Evolutionary conservation across 768 basidiomycete species (phyloP).

Genomic region (Amanita brunnescens): DNA sequence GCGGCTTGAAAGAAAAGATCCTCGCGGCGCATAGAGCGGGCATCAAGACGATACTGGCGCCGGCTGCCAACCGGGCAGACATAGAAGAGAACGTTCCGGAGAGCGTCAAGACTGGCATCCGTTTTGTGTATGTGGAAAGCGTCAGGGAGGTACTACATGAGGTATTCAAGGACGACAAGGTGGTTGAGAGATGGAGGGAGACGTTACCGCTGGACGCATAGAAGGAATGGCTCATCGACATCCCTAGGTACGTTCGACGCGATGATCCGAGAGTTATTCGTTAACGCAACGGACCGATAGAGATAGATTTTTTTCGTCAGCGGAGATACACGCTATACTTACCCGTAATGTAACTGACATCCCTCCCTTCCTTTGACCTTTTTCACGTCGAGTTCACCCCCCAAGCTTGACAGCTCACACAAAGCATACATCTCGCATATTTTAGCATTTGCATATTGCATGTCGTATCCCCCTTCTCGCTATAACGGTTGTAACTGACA

Average conservation of each 20-base stretch:
- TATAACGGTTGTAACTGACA: neutral
- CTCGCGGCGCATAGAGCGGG: slow-evolving; percentile 95
- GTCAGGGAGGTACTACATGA: slow-evolving; percentile 85
- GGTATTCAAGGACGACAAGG: slow-evolving; percentile 58
- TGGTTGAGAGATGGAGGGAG: slow-evolving; percentile 61
- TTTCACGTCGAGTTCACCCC: too few species aligned
- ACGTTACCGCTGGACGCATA: slow-evolving; percentile 25
- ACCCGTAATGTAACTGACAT: neutral
- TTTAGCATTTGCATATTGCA: neutral
- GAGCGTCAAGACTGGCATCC: slow-evolving; percentile 91
- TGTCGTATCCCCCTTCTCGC: neutral
- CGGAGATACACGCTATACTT: neutral
- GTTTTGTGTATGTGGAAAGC: slow-evolving; percentile 92
- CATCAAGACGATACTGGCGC: slow-evolving; percentile 86
- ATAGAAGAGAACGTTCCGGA: slow-evolving; percentile 97
- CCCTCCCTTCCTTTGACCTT: too few species aligned
- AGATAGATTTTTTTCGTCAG: neutral
- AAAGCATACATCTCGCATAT: neutral
- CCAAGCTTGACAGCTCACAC: too few species aligned
- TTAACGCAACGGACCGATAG: neutral
- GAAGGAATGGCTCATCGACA: neutral
- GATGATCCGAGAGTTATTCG: neutral
- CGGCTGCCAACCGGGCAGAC: slow-evolving; percentile 83
- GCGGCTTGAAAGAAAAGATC: slow-evolving; percentile 94
- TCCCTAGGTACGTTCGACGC: neutral